Base-by-base conservation (phyloP, 2,329 filamentous ascomycete genomes). In the Fusarium oligoseptatum region DNA sequence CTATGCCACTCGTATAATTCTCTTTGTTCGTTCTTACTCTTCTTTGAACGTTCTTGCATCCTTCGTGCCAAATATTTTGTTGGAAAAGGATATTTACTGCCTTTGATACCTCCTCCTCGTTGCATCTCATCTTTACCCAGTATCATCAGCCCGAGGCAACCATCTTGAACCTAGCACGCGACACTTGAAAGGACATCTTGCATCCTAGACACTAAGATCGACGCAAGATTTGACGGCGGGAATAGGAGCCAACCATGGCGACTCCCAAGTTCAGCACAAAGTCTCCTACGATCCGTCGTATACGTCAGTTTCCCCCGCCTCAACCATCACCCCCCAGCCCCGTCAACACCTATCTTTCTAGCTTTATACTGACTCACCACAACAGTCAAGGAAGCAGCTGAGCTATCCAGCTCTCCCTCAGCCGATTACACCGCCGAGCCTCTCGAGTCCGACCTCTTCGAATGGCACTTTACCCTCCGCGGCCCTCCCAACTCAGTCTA, bases 391-490 rank as follows among this genome's bases (percentile, higher is more conserved):
- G 97, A 98, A 91, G 95, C 96, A 67, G 89, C 93, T 68, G 97
- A 98, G 82, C 90, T 99, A 66, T 92, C 94, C 70, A 88, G 87
- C 68, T 89, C 93, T 41, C 95, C 96, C 6, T 97, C 94, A 3
- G 87, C 94, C 64, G 95, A 98, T 85, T 97, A 96, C 84, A 91
- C 93, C 77, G 97, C 96, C 45, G 88, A 92, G 5, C 97, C 97
- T 0, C 90, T 96, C 72, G 96, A 98, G 81, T 88, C 91, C 36
- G 95, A 98, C 84, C 92, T 99, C 64, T 98, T 98, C 85, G 95
- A 98, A 84, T 99, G 97, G 97, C 97, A 99, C 86, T 99, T 98
- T 85, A 99, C 97, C 0, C 88, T 99, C n/a, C 91, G 93, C 61
- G 97, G 97, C 0, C 95, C 96, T 0, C 96, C 96, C 0, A 87